phyloP scores from a whole-genome alignment of 306 rosid species.

The Coriaria nepalensis region DNA sequence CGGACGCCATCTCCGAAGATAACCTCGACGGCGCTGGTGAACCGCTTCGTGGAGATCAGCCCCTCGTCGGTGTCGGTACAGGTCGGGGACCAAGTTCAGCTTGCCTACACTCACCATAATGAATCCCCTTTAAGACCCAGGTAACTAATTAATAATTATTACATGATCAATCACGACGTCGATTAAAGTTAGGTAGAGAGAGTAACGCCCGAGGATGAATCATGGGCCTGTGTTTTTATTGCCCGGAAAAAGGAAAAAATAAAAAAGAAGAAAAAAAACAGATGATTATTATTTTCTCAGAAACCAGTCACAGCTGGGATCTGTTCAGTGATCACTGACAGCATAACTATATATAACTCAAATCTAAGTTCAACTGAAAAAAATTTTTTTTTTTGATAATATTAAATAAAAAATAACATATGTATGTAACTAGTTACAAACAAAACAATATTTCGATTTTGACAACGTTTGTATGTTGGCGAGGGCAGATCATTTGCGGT shows the following conservation, averaged over 20 bases:
- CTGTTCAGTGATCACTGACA: too few species aligned
- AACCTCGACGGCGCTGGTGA: slow-evolving; percentile 36
- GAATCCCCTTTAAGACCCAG: slow-evolving; percentile 66
- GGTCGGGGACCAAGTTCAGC: slow-evolving; percentile 55
- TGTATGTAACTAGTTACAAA: too few species aligned
- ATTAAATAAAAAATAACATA: too few species aligned
- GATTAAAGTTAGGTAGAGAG: background rate
- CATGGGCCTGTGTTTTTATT: too few species aligned
- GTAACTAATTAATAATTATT: slow-evolving; percentile 19
- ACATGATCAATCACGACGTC: background rate
- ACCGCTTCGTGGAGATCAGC: slow-evolving; percentile 45
- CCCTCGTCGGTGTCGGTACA: slow-evolving; percentile 48
- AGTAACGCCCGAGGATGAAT: too few species aligned
- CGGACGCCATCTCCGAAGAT: slow-evolving; percentile 83
- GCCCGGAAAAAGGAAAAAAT: too few species aligned
- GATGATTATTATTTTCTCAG: too few species aligned
- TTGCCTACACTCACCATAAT: slow-evolving; percentile 62
- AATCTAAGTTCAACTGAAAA: too few species aligned
- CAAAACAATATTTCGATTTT: background rate
- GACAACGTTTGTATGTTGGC: background rate
- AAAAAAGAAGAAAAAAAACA: too few species aligned
- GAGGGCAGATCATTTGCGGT: slow-evolving; percentile 77
- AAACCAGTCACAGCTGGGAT: too few species aligned
- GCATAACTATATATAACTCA: too few species aligned
- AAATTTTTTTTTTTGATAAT: too few species aligned